A percentile compares a stretch with the other conserved stretches of the same genome.
phyloP scores from a whole-genome alignment of 805 yeast species.

The Limtongozyma cylindracea region DNA sequence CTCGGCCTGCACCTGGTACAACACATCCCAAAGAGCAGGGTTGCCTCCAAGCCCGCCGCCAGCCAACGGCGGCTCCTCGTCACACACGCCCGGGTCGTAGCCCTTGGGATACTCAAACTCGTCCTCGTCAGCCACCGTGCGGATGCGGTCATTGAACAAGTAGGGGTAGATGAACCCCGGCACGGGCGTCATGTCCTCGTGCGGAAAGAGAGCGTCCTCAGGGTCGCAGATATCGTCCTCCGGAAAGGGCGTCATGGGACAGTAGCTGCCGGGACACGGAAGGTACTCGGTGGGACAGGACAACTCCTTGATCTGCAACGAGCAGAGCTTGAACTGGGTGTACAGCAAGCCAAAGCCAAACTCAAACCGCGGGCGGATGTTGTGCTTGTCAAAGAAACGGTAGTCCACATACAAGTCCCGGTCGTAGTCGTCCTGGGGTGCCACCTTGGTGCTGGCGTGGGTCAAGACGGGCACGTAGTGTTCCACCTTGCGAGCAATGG shows the following conservation, averaged over 20 bases:
- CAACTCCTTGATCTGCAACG: conserved; percentile 14
- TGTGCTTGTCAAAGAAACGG: conserved; percentile 27
- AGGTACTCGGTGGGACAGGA: conserved; percentile 17
- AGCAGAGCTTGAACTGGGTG: conserved; percentile 12
- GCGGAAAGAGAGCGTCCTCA: conserved; percentile 26
- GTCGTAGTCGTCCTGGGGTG: conserved; percentile 18
- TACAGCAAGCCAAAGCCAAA: conserved; percentile 41
- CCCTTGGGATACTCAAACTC: conserved; percentile 13
- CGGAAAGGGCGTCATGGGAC: conserved; percentile 13
- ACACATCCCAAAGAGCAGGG: conserved; percentile 28
- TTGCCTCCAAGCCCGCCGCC: conserved; percentile 36
- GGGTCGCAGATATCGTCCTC: conserved; percentile 26
- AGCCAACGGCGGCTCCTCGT: conserved; percentile 11
- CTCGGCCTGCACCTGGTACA: conserved; percentile 17
- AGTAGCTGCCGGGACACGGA: conserved; percentile 18
- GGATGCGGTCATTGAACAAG: conserved; percentile 11
- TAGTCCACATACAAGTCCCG: conserved; percentile 27
- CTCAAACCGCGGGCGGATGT: conserved; percentile 28
- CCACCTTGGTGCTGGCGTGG: conserved; percentile 5
- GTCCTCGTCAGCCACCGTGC: conserved; percentile 11
- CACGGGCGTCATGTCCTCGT: conserved; percentile 21
- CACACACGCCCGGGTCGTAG: conserved; percentile 10
- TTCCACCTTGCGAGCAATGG: conserved; percentile 25
- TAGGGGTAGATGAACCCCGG: conserved; percentile 35
- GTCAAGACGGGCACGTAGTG: conserved; percentile 20